phyloP scores from a whole-genome alignment of 345 rosid species.

The Linum usitatissimum region DNA sequence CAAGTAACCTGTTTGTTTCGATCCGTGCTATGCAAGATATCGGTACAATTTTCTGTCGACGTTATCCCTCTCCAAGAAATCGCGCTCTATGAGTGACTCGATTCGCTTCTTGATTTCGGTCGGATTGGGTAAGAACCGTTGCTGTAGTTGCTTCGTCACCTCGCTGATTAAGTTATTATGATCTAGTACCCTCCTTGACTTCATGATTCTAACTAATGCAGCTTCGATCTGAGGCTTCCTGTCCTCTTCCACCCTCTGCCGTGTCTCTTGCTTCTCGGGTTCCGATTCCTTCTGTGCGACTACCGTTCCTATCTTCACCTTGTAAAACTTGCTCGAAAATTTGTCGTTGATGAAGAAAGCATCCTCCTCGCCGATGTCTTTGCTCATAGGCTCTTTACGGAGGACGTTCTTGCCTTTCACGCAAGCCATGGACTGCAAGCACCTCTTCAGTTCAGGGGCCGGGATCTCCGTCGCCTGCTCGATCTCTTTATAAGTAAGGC shows the following conservation, averaged over 20 bases:
- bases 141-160: constrained; percentile 91
- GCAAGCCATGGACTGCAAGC: constrained; percentile 88
- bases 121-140: constrained; percentile 89
- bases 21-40: constrained; percentile 53
- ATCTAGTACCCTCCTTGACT: constrained; percentile 87
- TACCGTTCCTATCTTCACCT: constrained; percentile 97
- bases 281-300: constrained; percentile 97
- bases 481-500: constrained; percentile 80
- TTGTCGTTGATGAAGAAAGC: constrained; percentile 74
- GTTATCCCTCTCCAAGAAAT: constrained; percentile 93
- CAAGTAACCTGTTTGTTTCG: neutral
- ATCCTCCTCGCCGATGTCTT: constrained; percentile 90
- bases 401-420: constrained; percentile 88
- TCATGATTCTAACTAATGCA: constrained; percentile 98
- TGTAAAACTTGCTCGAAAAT: constrained; percentile 84
- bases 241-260: constrained; percentile 98
- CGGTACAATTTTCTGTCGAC: constrained; percentile 82
- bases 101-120: constrained; percentile 95
- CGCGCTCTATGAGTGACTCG: constrained; percentile 92
- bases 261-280: constrained; percentile 94
- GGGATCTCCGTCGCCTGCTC: constrained; percentile 93
- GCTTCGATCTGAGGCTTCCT: constrained; percentile 99
- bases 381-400: constrained; percentile 94
- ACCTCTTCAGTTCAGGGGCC: constrained; percentile 74
- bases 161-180: constrained; percentile 90